Conservation (phyloP, 2,329 filamentous ascomycete genomes). For the Arthroderma uncinatum region DNA sequence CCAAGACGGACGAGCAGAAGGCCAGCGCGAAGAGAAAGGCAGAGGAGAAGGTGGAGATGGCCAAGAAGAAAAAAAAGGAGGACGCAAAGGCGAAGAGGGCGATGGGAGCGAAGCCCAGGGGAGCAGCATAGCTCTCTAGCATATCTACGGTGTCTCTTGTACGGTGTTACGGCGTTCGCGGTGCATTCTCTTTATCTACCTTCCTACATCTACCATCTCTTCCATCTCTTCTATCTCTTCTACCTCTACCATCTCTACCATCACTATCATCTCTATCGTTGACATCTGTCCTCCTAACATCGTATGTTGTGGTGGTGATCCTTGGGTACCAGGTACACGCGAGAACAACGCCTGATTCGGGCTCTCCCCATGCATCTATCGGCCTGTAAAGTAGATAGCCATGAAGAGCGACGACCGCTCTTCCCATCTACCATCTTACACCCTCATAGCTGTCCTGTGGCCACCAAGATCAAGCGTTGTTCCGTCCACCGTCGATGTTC, state of each 20-base stretch:
- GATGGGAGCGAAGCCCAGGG: conserved; percentile 74
- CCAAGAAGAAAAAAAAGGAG: conserved; percentile 90
- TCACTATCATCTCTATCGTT: too few relatives aligned
- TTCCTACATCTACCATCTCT: neutral
- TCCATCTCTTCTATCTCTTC: too few relatives aligned
- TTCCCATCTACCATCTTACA: neutral
- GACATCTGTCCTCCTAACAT: too few relatives aligned
- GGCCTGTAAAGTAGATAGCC: neutral
- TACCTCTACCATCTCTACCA: too few relatives aligned
- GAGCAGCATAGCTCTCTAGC: conserved; percentile 34
- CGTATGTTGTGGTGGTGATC: too few relatives aligned
- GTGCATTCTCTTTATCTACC: neutral
- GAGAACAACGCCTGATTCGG: neutral
- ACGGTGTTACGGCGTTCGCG: neutral
- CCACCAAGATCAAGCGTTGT: neutral
- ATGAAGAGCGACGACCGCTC: neutral
- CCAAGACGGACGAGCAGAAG: conserved; percentile 79
- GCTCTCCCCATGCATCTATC: neutral
- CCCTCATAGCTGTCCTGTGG: neutral
- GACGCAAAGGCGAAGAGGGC: conserved; percentile 94
- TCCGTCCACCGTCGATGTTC: neutral
- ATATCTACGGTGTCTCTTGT: neutral
- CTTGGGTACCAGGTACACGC: neutral
- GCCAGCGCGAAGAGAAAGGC: conserved; percentile 81
- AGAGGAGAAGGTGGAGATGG: conserved; percentile 80